A percentile compares a stretch with the other conserved stretches of the same genome.
Conservation (phyloP, 176 grass and related monocot species). For the bread wheat (Triticum aestivum) region DNA sequence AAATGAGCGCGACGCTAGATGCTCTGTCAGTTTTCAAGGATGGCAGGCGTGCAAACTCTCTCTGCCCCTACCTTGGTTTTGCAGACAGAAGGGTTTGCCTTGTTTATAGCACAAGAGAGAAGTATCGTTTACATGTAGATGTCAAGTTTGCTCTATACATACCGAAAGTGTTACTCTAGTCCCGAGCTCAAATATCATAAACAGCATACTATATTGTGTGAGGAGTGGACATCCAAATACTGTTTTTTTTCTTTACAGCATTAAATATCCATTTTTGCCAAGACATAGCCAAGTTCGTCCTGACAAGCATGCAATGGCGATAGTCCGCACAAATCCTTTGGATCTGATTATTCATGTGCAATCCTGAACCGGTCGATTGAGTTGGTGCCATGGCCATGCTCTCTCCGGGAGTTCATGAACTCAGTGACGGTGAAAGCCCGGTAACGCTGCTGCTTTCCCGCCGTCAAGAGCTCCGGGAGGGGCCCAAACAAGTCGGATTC, state of each 20-base stretch:
- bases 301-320: too few species aligned
- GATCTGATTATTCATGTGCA: not conserved
- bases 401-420: slow-evolving; percentile 29
- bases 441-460: slow-evolving; percentile 21
- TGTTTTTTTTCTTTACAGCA: not conserved
- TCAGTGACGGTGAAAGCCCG: slow-evolving; percentile 30
- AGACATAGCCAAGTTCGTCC: not conserved
- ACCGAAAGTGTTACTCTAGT: too few species aligned
- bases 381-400: not conserved
- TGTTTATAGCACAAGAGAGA: slow-evolving; percentile 7
- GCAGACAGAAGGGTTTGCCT: not conserved
- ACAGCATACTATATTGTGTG: too few species aligned
- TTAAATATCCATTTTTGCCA: not conserved
- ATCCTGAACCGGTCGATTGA: not conserved
- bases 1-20: slow-evolving; percentile 16
- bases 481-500: slow-evolving; percentile 30
- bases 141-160: not conserved
- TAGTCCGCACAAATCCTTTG: not conserved
- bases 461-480: slow-evolving; percentile 32
- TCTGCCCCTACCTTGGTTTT: not conserved
- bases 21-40: not conserved
- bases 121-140: slow-evolving; percentile 17
- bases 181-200: too few species aligned
- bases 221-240: not conserved
- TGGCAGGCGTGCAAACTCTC: slow-evolving; percentile 21